Evolutionary conservation across 2,329 filamentous ascomycete species (phyloP).

Genomic region (Graphilbum fragrans): DNA sequence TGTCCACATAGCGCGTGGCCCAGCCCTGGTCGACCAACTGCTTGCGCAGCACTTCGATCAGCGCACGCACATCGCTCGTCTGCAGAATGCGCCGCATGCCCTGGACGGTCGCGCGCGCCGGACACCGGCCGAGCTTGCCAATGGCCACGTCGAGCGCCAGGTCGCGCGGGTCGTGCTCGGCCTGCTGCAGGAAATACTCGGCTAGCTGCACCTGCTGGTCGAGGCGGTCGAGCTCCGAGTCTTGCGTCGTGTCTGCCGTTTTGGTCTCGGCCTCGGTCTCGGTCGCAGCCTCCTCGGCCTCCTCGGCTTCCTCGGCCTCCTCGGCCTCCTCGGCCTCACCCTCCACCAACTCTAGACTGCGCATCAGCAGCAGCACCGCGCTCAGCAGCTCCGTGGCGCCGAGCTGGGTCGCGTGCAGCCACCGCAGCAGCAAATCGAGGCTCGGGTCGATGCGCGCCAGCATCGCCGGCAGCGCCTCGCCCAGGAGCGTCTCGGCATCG

Average conservation of each 20-base stretch:
- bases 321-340: constrained; percentile 23
- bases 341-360: constrained; percentile 51
- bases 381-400: constrained; percentile 54
- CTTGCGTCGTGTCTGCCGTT: constrained; percentile 14
- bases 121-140: constrained; percentile 55
- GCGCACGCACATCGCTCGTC: constrained; percentile 55
- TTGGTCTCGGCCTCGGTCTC: constrained; percentile 14
- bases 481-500: constrained; percentile 32
- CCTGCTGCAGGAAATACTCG: constrained; percentile 51
- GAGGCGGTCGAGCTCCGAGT: constrained; percentile 45
- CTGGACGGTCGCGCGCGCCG: constrained; percentile 44
- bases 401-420: constrained; percentile 54
- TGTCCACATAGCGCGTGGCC: constrained; percentile 60
- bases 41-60: constrained; percentile 60
- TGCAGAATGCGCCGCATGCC: constrained; percentile 52
- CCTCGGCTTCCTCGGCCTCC: constrained; percentile 16
- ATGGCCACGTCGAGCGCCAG: constrained; percentile 56
- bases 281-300: constrained; percentile 8
- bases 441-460: constrained; percentile 56
- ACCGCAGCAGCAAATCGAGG: constrained; percentile 52
- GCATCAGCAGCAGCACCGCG: constrained; percentile 54
- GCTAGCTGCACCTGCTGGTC: constrained; percentile 57
- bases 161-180: constrained; percentile 47
- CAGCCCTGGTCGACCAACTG: constrained; percentile 66
- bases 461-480: constrained; percentile 49